Base-by-base conservation (phyloP, 176 grass and related monocot species). In the Pontederia crassipes region DNA sequence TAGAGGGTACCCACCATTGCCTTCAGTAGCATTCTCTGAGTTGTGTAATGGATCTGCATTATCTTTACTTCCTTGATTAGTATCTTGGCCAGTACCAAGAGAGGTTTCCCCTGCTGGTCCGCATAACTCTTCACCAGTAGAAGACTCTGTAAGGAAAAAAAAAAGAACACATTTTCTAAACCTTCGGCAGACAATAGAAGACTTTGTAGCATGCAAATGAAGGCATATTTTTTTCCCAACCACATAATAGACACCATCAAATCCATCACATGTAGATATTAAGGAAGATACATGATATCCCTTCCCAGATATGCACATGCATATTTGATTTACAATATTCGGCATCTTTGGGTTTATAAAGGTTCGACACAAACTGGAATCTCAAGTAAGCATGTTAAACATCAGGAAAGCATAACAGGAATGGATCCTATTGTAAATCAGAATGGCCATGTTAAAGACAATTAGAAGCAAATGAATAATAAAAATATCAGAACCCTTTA, bases 61-160 rank as follows among this genome's bases (percentile, higher is more conserved):
- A 58, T 53, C 14, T 61, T 65, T 48, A 18, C 20, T 55, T 46
- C 26, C 49, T 55, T 76, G 54, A 49, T 55, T 53, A 26, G 51
- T 28, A 11, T 29, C 53, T 59, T 67, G 59, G 46, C 49, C 60
- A 17, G 18, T 66, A 46, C 28, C 53, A 55, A 50, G 40, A 65
- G 72, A 71, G 67, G 67, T 70, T 70, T 17, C 66, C 11, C 69
- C 79, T 54, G 9, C 49, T 45, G 72, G 60, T 52, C 28, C 59
- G 26, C 8, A 28, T 28, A 57, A 12, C 54, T 48, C 66, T 55
- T 68, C 66, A 47, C 10, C 47, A 9, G 59, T 46, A 11, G 49
- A 8, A 46, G 58, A 32, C 76, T 75, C 29, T 76, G 48, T 46
- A 61, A 15, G 10, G 17, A 59, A 72, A 10, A 45, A 15, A 58